Percentiles rank a stretch among this genome's conserved stretches.
Evolutionary conservation across 2,329 filamentous ascomycete species (phyloP).

Genomic region (Monilinia laxa): DNA sequence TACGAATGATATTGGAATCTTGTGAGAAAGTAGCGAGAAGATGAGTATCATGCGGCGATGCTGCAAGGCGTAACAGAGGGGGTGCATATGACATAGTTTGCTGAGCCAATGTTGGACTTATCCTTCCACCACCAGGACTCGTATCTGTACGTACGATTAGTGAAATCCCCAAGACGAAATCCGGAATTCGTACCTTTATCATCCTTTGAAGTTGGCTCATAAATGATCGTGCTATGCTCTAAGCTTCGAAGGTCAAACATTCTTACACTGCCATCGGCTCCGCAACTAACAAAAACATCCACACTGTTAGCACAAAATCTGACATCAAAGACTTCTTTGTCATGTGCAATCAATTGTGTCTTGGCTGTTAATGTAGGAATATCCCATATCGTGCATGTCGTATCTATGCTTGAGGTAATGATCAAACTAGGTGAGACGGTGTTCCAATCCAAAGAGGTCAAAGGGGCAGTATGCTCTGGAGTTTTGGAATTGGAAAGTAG

Average conservation of each 20-base stretch:
- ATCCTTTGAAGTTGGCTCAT: slow-evolving; percentile 90
- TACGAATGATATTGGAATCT: slow-evolving; percentile 88
- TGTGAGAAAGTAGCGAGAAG: slow-evolving; percentile 95
- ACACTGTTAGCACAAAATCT: slow-evolving; percentile 97
- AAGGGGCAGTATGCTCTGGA: slow-evolving; percentile 92
- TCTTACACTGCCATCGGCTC: slow-evolving; percentile 92
- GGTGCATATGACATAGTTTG: slow-evolving; percentile 76
- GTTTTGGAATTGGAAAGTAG: slow-evolving; percentile 97
- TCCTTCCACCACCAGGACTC: slow-evolving; percentile 52
- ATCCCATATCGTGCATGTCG: slow-evolving; percentile 99
- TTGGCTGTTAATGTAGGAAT: slow-evolving; percentile 97
- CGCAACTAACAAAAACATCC: slow-evolving; percentile 98
- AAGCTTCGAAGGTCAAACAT: slow-evolving; percentile 98
- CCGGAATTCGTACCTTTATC: slow-evolving; percentile 57
- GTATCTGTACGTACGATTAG: slow-evolving; percentile 44
- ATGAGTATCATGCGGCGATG: slow-evolving; percentile 92
- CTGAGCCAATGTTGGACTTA: slow-evolving; percentile 73
- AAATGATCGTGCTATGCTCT: slow-evolving; percentile 98
- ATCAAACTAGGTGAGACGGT: slow-evolving; percentile 94
- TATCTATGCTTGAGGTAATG: slow-evolving; percentile 98
- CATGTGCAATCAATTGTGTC: slow-evolving; percentile 96
- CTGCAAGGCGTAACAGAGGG: slow-evolving; percentile 76
- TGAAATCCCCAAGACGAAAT: slow-evolving; percentile 19
- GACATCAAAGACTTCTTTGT: slow-evolving; percentile 98
- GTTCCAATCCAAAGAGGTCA: slow-evolving; percentile 98